Evolutionary conservation across 2,329 filamentous ascomycete genomes (phyloP).

Genomic region (Ophiosphaerella narmari): DNA sequence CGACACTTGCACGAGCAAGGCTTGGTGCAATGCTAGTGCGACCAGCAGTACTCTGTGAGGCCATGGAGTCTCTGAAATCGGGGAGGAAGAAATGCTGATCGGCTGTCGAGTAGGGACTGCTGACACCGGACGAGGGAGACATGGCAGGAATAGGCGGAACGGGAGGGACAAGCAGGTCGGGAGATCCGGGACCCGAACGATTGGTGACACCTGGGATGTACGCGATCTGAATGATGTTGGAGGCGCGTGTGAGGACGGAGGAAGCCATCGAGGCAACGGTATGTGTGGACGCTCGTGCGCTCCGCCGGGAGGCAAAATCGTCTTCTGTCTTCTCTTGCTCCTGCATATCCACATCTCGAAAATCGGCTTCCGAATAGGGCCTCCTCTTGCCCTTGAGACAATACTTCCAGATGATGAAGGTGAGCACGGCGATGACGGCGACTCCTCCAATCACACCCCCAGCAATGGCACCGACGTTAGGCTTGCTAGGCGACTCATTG

Average conservation of each 20-base stretch:
- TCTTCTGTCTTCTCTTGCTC: slow-evolving; percentile 61
- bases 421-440: slow-evolving; percentile 71
- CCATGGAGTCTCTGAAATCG: slow-evolving; percentile 88
- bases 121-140: slow-evolving; percentile 60
- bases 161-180: slow-evolving; percentile 80
- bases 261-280: slow-evolving; percentile 92
- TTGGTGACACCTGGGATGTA: slow-evolving; percentile 98
- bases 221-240: slow-evolving; percentile 98
- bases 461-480: slow-evolving; percentile 82
- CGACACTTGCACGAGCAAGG: slow-evolving; percentile 65
- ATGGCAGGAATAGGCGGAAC: slow-evolving; percentile 83
- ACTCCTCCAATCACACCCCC: slow-evolving; percentile 90
- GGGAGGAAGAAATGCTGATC: slow-evolving; percentile 95
- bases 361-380: slow-evolving; percentile 62
- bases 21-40: slow-evolving; percentile 56
- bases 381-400: slow-evolving; percentile 80
- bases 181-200: slow-evolving; percentile 81
- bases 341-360: slow-evolving; percentile 60
- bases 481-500: slow-evolving; percentile 38
- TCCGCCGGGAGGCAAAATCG: slow-evolving; percentile 59
- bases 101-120: slow-evolving; percentile 60
- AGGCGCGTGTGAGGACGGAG: slow-evolving; percentile 91
- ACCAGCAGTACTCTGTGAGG: slow-evolving; percentile 71
- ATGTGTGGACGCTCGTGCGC: slow-evolving; percentile 76
- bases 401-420: slow-evolving; percentile 85